phyloP scores from a whole-genome alignment of 768 basidiomycete species.

The Steccherinum ochraceum region DNA sequence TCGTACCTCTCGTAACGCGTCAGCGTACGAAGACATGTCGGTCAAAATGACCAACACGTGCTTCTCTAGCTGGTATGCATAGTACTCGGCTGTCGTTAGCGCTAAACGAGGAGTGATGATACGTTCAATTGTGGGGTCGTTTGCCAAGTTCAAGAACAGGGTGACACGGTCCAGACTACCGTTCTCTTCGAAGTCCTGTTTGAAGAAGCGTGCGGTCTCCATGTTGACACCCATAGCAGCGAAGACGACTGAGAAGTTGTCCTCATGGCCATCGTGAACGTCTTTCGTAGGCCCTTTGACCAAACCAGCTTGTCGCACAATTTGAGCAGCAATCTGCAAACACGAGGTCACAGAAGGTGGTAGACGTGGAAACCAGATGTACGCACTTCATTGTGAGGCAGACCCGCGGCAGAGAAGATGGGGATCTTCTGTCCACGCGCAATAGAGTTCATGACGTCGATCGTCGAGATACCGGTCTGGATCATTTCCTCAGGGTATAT shows the following conservation, averaged over 20 bases:
- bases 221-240: slow-evolving; percentile 99
- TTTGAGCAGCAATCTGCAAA: slow-evolving; percentile 93
- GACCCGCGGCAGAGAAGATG: slow-evolving; percentile 97
- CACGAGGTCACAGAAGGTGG: slow-evolving; percentile 8
- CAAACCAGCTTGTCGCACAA: slow-evolving; percentile 97
- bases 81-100: slow-evolving; percentile 97
- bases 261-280: slow-evolving; percentile 97
- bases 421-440: slow-evolving; percentile 99
- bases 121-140: slow-evolving; percentile 98
- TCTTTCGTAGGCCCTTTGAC: slow-evolving; percentile 96
- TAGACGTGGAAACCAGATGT: slow-evolving; percentile 2
- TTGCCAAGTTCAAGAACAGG: slow-evolving; percentile 96
- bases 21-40: slow-evolving; percentile 98
- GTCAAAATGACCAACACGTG: slow-evolving; percentile 99
- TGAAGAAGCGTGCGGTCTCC: slow-evolving; percentile 99
- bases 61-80: slow-evolving; percentile 99
- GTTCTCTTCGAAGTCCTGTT: slow-evolving; percentile 98
- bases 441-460: slow-evolving; percentile 97
- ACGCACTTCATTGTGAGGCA: slow-evolving; percentile 95
- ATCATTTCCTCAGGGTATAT: slow-evolving; percentile 99
- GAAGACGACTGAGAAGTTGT: slow-evolving; percentile 99
- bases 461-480: slow-evolving; percentile 98
- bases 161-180: slow-evolving; percentile 97
- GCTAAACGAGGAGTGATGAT: slow-evolving; percentile 99
- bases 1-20: slow-evolving; percentile 87